phyloP scores from a whole-genome alignment of 805 yeast genomes.

The Saturnispora besseyi region DNA sequence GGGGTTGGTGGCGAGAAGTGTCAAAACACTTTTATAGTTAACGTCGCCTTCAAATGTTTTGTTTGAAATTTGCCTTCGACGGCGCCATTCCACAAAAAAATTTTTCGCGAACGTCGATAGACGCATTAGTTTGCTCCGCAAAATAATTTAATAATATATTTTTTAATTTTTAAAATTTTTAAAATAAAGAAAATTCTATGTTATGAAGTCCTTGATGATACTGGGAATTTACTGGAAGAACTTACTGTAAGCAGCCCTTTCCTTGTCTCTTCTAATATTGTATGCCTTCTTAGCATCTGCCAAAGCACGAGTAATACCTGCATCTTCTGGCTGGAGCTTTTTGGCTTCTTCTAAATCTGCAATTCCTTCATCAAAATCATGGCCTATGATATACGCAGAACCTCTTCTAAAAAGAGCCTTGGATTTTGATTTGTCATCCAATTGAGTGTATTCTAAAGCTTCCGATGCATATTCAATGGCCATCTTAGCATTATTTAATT shows the following conservation, averaged over 20 bases:
- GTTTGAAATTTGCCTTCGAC: conserved; percentile 6
- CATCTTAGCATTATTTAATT: conserved; percentile 44
- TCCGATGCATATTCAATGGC: conserved; percentile 53
- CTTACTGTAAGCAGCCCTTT: conserved; percentile 66
- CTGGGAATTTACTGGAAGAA: conserved; percentile 34
- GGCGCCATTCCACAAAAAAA: background rate
- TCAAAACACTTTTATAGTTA: background rate
- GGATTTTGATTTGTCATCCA: conserved; percentile 61
- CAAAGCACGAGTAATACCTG: conserved; percentile 59
- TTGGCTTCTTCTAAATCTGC: conserved; percentile 58
- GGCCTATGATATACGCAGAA: conserved; percentile 51
- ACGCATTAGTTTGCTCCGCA: conserved; percentile 4
- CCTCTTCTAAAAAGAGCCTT: conserved; percentile 88
- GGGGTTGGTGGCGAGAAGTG: conserved; percentile 1
- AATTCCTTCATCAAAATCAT: conserved; percentile 65
- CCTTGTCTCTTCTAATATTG: conserved; percentile 51
- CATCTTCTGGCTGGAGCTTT: conserved; percentile 57
- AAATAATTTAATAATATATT: background rate
- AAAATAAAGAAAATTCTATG: background rate
- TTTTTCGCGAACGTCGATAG: conserved; percentile 9
- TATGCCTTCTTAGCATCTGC: conserved; percentile 45
- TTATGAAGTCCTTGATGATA: background rate
- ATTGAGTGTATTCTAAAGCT: conserved; percentile 52
- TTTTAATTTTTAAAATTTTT: background rate
- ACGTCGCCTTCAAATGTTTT: background rate